Base-by-base conservation (phyloP, 805 yeast genomes). In the Wickerhamomyces hampshirensis region DNA sequence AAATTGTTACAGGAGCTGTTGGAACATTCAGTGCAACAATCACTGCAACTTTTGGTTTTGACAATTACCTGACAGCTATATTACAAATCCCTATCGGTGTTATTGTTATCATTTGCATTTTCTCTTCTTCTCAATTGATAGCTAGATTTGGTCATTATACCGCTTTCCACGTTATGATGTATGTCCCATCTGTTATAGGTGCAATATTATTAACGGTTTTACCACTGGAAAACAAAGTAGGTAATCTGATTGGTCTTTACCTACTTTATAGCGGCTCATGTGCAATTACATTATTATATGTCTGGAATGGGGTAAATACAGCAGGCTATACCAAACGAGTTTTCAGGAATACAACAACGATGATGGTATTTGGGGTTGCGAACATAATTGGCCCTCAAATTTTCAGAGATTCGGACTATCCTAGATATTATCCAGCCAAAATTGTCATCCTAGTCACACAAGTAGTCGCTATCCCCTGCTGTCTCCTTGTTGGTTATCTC, bases 321-420 rank as follows among this genome's bases (percentile, higher is more conserved):
- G 74, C 82, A 3, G 82, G 82, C 0, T 69, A 74, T 38, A 73
- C 80, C 9, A 77, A 77, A 46, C 64, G 75, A 40, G 59, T 73
- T 23, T 65, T 64, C 30, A 58, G 79, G 42, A 74, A 72, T 42
- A 71, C 71, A 6, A 47, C 68, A 12, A 73, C 75, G 2, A 67
- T 76, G 75, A 62, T 74, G 35, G 69, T 68, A 12, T 76, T 73
- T 46, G 72, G 75, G 4, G 55, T 74, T 16, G 73, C 77, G 6
- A 67, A 73, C 55, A 61, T 81, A 39, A 61, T 75, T 34, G 84
- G 82, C 0, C 84, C 86, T 1, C 82, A 77, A 46, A 59, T 76
- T 44, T 78, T 78, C 56, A 68, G 71, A 43, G 61, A 63, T 0
- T 44, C 57, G 8, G 61, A 69, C 37, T 65, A 68, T 19, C 84